Conservation (phyloP, 768 basidiomycete genomes). For the Hirschioporus abietinus region DNA sequence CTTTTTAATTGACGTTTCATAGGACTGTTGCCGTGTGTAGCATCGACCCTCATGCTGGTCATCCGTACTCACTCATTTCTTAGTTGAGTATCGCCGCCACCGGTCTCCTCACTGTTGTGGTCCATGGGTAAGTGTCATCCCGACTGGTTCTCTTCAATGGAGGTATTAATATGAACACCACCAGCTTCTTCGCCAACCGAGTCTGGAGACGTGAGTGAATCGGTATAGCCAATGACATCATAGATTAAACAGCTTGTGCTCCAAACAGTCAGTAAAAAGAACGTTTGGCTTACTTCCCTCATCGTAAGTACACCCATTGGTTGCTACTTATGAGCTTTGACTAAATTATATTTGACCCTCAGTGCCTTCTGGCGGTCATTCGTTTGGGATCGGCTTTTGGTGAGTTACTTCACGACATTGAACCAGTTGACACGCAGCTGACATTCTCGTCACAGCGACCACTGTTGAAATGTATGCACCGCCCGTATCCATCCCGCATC, state of each 20-base stretch:
- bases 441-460: neutral
- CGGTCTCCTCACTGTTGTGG: neutral
- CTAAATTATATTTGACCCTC: neutral
- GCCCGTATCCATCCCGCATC: neutral
- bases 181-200: neutral
- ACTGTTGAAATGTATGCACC: neutral
- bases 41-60: neutral
- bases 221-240: neutral
- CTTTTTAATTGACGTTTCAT: neutral
- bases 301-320: neutral
- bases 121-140: neutral
- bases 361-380: neutral
- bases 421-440: neutral
- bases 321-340: neutral
- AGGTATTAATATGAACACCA: neutral
- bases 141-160: neutral
- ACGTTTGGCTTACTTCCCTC: neutral
- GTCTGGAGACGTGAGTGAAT: neutral
- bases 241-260: neutral
- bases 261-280: neutral
- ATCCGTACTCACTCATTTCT: neutral
- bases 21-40: neutral
- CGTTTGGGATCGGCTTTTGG: neutral
- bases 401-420: neutral
- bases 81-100: neutral